Conservation (phyloP, 768 basidiomycete genomes). For the Tylopilus vinaceipallidus region DNA sequence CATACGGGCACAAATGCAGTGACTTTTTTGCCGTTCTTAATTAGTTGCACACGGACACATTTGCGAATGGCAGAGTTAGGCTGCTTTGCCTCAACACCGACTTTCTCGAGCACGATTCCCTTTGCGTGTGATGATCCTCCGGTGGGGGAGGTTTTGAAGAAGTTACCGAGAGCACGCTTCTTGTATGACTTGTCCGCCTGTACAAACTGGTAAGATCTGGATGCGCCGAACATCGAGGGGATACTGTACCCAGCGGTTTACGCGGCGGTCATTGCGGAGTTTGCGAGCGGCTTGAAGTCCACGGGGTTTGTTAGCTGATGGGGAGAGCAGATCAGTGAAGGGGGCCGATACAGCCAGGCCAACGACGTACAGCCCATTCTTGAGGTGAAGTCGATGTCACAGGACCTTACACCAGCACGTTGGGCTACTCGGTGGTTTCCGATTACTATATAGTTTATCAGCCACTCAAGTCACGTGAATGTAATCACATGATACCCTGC, state of each 20-base stretch:
- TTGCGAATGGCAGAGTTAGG: slow-evolving; percentile 99
- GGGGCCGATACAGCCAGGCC: slow-evolving; percentile 6
- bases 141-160: slow-evolving; percentile 99
- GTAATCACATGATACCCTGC: neutral
- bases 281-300: slow-evolving; percentile 99
- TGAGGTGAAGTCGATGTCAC: slow-evolving; percentile 48
- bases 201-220: slow-evolving; percentile 17
- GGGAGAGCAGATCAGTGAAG: slow-evolving; percentile 5
- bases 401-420: slow-evolving; percentile 9
- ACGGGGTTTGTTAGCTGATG: slow-evolving; percentile 94
- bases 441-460: slow-evolving; percentile 42
- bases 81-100: slow-evolving; percentile 99
- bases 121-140: slow-evolving; percentile 99
- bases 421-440: slow-evolving; percentile 30
- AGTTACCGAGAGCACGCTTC: slow-evolving; percentile 98
- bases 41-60: slow-evolving; percentile 99
- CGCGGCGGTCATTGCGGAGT: slow-evolving; percentile 89
- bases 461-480: slow-evolving; percentile 26
- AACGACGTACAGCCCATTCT: slow-evolving; percentile 82
- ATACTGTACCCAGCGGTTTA: slow-evolving; percentile 93
- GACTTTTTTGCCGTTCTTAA: slow-evolving; percentile 99
- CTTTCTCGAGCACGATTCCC: slow-evolving; percentile 99
- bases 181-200: slow-evolving; percentile 99
- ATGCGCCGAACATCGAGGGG: neutral
- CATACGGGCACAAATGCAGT: slow-evolving; percentile 98